Conservation (phyloP, 306 rosid species). For the Purshia tridentata region DNA sequence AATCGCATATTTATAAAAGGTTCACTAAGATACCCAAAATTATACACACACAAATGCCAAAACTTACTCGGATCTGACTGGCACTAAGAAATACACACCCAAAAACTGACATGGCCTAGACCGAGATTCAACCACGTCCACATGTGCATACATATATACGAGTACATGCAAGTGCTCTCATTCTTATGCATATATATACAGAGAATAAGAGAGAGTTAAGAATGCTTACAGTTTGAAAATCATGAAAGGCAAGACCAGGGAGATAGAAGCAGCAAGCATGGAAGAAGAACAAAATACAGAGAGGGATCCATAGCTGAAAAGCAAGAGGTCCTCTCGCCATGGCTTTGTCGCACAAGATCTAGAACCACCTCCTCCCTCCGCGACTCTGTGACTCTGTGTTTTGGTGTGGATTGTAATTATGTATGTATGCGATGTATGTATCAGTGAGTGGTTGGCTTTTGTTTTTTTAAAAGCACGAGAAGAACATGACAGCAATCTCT, state of each 20-base stretch:
- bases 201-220: neutral
- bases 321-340: conserved; percentile 66
- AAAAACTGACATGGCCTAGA: conserved; percentile 11
- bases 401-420: neutral
- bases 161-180: neutral
- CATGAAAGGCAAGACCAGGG: conserved; percentile 81
- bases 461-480: conserved; percentile 26
- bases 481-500: conserved; percentile 4
- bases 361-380: conserved; percentile 24
- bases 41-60: neutral
- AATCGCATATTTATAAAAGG: neutral
- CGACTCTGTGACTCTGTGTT: conserved; percentile 7
- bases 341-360: conserved; percentile 35
- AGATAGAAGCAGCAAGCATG: conserved; percentile 62
- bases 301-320: conserved; percentile 54
- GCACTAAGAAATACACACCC: neutral
- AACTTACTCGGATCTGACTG: conserved; percentile 11
- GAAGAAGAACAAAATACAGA: conserved; percentile 42
- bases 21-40: conserved; percentile 1
- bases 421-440: too few species aligned
- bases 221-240: conserved; percentile 55
- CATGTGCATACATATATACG: neutral
- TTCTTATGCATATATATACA: neutral
- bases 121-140: conserved; percentile 4
- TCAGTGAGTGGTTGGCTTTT: conserved; percentile 11